Conservation (phyloP, 2,329 filamentous ascomycete species). For the Trichoderma afroharzianum region DNA sequence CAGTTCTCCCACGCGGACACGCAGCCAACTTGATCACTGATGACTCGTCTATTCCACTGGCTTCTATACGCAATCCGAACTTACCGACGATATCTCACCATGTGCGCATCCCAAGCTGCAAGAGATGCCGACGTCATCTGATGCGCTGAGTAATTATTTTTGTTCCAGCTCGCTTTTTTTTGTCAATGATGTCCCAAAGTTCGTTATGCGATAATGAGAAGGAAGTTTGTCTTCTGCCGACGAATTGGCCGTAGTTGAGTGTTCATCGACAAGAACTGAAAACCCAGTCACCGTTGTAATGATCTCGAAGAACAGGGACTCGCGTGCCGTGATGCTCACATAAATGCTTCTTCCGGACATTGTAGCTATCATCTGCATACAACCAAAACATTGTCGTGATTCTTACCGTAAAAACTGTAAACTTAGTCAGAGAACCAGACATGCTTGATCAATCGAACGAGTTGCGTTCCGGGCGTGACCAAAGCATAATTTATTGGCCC, state of each 20-base stretch:
- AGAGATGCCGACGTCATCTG: neutral
- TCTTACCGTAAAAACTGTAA: neutral
- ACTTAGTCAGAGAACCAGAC: neutral
- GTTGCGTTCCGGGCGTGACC: neutral
- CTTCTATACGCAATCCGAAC: neutral
- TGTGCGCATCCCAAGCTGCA: neutral
- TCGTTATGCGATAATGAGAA: neutral
- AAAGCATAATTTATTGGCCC: neutral
- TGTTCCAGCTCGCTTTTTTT: neutral
- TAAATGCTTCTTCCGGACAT: neutral
- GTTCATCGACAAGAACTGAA: neutral
- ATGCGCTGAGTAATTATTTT: neutral
- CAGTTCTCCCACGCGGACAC: neutral
- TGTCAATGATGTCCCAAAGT: neutral
- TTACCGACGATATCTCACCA: neutral
- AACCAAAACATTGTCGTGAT: neutral
- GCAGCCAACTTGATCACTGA: neutral
- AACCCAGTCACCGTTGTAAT: neutral
- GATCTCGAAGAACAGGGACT: neutral
- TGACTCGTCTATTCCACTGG: constrained; percentile 3
- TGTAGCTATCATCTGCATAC: neutral
- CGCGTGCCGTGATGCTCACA: neutral
- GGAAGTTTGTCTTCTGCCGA: neutral
- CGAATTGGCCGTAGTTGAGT: neutral
- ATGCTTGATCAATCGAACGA: neutral